Percentiles rank a stretch among this genome's conserved stretches.
phyloP scores from a whole-genome alignment of 2,329 filamentous ascomycete species.

The Penicillium palitans region DNA sequence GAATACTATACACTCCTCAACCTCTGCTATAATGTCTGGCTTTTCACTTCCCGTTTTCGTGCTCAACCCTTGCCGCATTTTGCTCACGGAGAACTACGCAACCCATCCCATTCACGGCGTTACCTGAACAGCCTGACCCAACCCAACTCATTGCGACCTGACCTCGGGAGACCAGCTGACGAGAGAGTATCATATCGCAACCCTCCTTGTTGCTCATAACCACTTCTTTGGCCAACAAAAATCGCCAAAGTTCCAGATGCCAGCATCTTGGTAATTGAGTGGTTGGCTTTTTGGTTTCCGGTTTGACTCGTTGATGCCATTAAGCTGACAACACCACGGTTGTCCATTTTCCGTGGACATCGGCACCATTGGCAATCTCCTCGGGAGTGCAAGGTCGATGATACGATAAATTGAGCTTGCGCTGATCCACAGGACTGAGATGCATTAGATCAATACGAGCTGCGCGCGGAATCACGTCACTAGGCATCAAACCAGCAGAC shows the following conservation, averaged over 20 bases:
- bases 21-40: not conserved
- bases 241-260: not conserved
- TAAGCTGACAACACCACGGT: not conserved
- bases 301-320: not conserved
- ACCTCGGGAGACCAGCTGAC: no score
- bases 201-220: not conserved
- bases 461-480: not conserved
- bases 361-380: not conserved
- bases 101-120: no score
- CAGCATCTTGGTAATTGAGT: not conserved
- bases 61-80: no score
- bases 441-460: constrained; percentile 3
- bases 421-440: not conserved
- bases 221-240: not conserved
- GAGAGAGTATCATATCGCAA: not conserved
- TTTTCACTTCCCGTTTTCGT: no score
- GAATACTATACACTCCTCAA: not conserved
- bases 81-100: no score
- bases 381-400: not conserved
- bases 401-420: not conserved
- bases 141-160: no score
- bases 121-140: no score
- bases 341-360: not conserved
- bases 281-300: not conserved
- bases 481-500: not conserved